Base-by-base conservation (phyloP, 1,139 yeast genomes). In the Debaryomyces sp. region DNA sequence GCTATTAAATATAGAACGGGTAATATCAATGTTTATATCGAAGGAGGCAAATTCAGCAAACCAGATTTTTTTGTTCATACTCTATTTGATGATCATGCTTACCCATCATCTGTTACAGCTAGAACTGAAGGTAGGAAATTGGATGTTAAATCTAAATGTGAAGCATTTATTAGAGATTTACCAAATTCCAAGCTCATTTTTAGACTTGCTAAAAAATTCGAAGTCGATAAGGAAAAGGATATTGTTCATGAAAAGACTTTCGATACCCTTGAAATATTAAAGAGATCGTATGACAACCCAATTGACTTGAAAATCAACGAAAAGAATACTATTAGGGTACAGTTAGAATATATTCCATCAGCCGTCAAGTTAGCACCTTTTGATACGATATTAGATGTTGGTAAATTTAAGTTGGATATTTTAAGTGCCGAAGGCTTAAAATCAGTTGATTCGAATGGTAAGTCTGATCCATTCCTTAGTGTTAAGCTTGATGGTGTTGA, bases 331-430 rank as follows among this genome's bases (percentile, higher is more conserved):
- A 48, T 86, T 17, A 66, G 64, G 35, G 64, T 85, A 13, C 80
- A 79, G 63, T 70, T 84, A 50, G 85, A 84, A 54, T 87, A 75
- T 58, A 69, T 78, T 50, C 94, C 95, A 32, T 68, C 86, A 3
- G 73, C 79, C 0, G 74, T 74, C 37, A 72, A 77, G 50, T 67
- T 85, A 54, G 78, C 83, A 34, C 78, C 81, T 18, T 67, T 77
- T 36, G 94, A 87, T 59, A 77, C 87, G 7, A 77, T 86, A 50
- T 64, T 75, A 56, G 92, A 87, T 62, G 87, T 89, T 30, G 95
- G 95, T 57, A 57, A 71, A 13, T 64, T 87, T 46, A 72, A 75
- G 46, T 64, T 87, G 56, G 84, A 82, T 39, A 68, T 87, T 46
- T 59, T 84, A 37, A 74, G 80, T 43, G 94, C 84, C 18, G 73